Percentiles rank a stretch among this genome's conserved stretches.
These are phyloP conservation scores for Nitzschia sp. DNA, from an alignment of 108 stramenopile species.

Conservation along the genomic window DNA sequence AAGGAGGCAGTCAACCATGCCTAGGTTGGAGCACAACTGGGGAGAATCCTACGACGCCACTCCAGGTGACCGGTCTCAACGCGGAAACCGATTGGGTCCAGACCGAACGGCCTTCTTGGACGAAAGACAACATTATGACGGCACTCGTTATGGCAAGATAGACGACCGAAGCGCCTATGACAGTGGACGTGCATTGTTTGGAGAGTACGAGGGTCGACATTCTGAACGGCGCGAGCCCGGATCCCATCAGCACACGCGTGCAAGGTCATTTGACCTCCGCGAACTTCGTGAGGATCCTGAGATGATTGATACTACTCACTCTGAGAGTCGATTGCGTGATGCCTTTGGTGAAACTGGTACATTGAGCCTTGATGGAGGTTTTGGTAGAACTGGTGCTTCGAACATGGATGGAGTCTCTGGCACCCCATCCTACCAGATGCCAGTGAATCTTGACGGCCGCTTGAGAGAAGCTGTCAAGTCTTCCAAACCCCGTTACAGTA, in stretches of 20 bases:
- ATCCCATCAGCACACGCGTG: not conserved
- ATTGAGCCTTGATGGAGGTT: no score
- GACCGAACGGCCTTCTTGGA: constrained; percentile 24
- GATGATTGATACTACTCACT: constrained; percentile 13
- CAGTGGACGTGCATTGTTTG: constrained; percentile 20
- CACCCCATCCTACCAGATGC: no score
- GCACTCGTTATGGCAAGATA: constrained; percentile 21
- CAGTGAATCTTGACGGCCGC: no score
- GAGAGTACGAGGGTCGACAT: constrained; percentile 6
- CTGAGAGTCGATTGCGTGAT: constrained; percentile 9
- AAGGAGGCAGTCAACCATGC: constrained; percentile 29
- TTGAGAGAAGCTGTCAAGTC: no score
- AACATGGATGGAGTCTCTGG: no score
- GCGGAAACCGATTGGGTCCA: constrained; percentile 1
- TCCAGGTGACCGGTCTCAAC: constrained; percentile 1
- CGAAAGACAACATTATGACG: constrained; percentile 28
- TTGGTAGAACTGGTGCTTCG: no score
- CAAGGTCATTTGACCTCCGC: not conserved
- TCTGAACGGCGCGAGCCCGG: constrained; percentile 10
- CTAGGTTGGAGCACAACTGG: constrained; percentile 18
- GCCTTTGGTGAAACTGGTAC: constrained; percentile 6
- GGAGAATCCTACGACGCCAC: constrained; percentile 1
- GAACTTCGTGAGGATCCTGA: not conserved
- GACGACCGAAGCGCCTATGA: constrained; percentile 16
- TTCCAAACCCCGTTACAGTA: no score